Percentiles rank a stretch among this genome's conserved stretches.
Evolutionary conservation across 192 early-diverging fungal species (phyloP).

Genomic region (Podila minutissima): DNA sequence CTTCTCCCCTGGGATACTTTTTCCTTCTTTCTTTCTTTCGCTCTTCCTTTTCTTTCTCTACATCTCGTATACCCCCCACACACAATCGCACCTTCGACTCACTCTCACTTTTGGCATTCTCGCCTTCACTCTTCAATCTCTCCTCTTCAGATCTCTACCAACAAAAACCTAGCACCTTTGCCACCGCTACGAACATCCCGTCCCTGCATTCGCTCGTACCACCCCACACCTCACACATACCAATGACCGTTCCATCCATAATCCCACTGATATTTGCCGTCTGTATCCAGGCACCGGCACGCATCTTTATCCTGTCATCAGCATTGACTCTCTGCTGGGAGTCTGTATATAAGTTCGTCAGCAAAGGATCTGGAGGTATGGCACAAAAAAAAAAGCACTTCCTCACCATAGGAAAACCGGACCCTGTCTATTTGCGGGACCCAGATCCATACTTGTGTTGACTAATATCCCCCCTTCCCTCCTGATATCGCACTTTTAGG

Average conservation of each 20-base stretch:
- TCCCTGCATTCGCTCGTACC: not conserved
- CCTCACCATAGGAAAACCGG: too few species aligned
- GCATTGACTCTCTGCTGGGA: too few species aligned
- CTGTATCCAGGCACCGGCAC: constrained; percentile 23
- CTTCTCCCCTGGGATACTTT: not conserved
- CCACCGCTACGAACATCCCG: not conserved
- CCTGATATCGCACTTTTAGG: too few species aligned
- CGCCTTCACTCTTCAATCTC: not conserved
- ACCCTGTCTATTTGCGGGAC: too few species aligned
- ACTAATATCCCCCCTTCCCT: too few species aligned
- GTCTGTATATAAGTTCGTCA: too few species aligned
- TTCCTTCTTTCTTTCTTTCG: not conserved
- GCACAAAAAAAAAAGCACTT: too few species aligned
- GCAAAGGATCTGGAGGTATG: too few species aligned
- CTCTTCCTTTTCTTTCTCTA: not conserved
- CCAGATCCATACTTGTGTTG: too few species aligned
- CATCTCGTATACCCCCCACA: too few species aligned
- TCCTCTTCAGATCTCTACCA: not conserved
- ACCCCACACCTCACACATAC: not conserved
- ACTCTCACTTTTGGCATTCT: too few species aligned
- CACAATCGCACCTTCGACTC: too few species aligned
- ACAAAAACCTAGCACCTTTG: not conserved
- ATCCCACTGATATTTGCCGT: not conserved
- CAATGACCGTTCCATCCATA: not conserved
- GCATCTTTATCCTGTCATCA: not conserved